phyloP scores from a whole-genome alignment of 2,329 filamentous ascomycete genomes.

The Colletotrichum higginsianum region DNA sequence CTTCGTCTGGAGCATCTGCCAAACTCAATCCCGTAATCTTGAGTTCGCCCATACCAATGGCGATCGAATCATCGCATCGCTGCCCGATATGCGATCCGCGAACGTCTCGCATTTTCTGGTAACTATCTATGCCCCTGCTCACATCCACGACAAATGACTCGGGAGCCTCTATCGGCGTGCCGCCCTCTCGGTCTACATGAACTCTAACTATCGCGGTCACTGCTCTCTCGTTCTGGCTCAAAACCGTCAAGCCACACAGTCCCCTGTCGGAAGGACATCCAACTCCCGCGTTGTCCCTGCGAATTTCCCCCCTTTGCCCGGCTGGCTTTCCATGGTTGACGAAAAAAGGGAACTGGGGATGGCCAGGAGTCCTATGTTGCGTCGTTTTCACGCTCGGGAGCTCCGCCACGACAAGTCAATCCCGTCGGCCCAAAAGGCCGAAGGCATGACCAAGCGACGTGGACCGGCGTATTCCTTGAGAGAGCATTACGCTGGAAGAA shows the following conservation, averaged over 20 bases:
- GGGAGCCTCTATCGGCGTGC: neutral
- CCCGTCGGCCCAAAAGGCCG: too few relatives aligned
- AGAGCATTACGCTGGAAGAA: too few relatives aligned
- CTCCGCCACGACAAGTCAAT: too few relatives aligned
- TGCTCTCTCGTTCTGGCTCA: neutral
- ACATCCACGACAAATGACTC: neutral
- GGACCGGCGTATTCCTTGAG: too few relatives aligned
- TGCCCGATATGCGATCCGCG: neutral
- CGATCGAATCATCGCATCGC: neutral
- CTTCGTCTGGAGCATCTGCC: neutral
- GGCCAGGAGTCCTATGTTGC: too few relatives aligned
- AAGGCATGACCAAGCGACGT: too few relatives aligned
- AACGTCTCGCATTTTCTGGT: too few relatives aligned
- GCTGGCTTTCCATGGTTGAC: too few relatives aligned
- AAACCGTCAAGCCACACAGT: neutral
- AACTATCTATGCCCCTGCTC: neutral
- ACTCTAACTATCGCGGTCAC: neutral
- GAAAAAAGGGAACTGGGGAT: too few relatives aligned
- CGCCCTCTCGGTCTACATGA: neutral
- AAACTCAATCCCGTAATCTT: neutral
- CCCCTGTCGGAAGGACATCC: neutral
- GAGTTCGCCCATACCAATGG: neutral
- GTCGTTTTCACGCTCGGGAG: too few relatives aligned
- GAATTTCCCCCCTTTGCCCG: too few relatives aligned
- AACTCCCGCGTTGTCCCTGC: too few relatives aligned